Evolutionary conservation across 257 asterid genomes (phyloP).

Genomic region (Solanum corneliomulleri): DNA sequence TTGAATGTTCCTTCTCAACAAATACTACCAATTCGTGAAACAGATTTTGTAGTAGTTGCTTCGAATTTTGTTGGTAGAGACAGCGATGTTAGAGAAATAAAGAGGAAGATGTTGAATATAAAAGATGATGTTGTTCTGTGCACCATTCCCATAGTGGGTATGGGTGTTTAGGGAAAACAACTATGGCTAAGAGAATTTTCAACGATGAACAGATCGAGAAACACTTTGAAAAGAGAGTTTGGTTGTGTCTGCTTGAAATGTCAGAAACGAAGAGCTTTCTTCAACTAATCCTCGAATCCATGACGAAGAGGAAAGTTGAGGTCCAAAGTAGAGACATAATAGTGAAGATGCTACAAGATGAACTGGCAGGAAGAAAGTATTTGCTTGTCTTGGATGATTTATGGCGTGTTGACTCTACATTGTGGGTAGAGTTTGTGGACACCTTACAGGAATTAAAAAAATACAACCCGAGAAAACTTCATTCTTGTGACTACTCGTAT

Average conservation of each 20-base stretch:
- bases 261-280: conserved; percentile 5
- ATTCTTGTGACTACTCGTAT: conserved; percentile 15
- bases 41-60: not conserved
- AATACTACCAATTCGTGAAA: not conserved
- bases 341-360: not conserved
- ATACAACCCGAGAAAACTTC: not conserved
- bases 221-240: not conserved
- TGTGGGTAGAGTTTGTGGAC: not conserved
- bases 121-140: not conserved
- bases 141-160: not conserved
- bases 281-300: not conserved
- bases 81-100: not conserved
- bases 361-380: not conserved
- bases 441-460: not conserved
- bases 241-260: not conserved
- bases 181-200: conserved; percentile 4
- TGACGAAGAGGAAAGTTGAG: not conserved
- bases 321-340: not conserved
- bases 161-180: conserved; percentile 3
- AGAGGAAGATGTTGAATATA: not conserved
- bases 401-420: not conserved
- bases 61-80: not conserved
- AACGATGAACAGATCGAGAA: not conserved
- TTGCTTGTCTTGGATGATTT: conserved; percentile 23
- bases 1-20: not conserved